Conservation (phyloP, 148 eudicot genomes). For the Vaccinium macrocarpon region DNA sequence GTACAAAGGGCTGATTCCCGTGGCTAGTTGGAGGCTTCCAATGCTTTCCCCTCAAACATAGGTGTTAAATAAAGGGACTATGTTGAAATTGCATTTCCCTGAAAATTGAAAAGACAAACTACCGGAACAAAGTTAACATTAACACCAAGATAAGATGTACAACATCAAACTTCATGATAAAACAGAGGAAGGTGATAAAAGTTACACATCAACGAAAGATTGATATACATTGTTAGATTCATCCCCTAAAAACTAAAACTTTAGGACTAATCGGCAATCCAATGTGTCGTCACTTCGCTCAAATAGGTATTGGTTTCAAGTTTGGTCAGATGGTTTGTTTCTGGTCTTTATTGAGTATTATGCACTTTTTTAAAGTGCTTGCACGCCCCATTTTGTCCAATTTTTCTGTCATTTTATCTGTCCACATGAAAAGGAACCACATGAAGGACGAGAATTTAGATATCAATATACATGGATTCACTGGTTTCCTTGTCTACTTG, state of each 20-base stretch:
- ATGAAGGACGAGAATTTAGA: not conserved
- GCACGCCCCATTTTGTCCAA: not conserved
- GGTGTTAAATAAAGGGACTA: not conserved
- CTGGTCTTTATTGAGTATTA: not conserved
- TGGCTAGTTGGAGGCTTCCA: not conserved
- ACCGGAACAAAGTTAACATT: not conserved
- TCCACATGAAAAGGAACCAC: not conserved
- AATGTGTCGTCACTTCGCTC: not conserved
- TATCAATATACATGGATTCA: not conserved
- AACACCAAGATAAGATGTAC: not conserved
- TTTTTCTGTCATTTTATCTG: not conserved
- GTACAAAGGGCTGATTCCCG: not conserved
- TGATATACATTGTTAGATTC: not conserved
- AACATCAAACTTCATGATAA: not conserved
- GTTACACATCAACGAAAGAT: not conserved
- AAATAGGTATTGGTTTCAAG: not conserved
- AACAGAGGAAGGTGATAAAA: not conserved
- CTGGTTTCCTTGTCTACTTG: not conserved
- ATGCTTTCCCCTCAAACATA: not conserved
- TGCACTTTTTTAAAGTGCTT: not conserved
- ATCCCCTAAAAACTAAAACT: not conserved
- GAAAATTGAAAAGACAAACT: slow-evolving; percentile 4
- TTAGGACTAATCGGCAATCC: not conserved
- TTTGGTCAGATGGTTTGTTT: not conserved
- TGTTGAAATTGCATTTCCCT: not conserved